Evolutionary conservation across 768 basidiomycete species (phyloP).

Genomic region (Hericium alpestre): DNA sequence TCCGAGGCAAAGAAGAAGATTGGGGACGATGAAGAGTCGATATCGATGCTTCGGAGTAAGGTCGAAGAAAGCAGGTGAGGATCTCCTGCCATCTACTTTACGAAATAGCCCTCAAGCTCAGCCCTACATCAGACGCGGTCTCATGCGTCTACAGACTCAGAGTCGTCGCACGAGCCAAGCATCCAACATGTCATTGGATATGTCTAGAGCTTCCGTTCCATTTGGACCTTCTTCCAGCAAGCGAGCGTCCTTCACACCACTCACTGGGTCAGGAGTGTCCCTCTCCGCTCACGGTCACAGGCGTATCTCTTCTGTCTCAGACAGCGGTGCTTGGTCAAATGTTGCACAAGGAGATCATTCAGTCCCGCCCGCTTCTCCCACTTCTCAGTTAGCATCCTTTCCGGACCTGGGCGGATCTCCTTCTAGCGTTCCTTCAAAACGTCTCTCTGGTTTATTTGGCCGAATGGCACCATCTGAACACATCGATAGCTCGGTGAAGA

Average conservation of each 20-base stretch:
- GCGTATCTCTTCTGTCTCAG: constrained; percentile 68
- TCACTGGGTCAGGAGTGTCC: constrained; percentile 43
- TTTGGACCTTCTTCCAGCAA: constrained; percentile 45
- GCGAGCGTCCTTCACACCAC: constrained; percentile 65
- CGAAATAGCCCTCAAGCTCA: not conserved
- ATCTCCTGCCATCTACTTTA: not conserved
- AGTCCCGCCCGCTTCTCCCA: constrained; percentile 20
- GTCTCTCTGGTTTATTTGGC: constrained; percentile 46
- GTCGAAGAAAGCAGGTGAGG: constrained; percentile 79
- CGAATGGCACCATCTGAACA: constrained; percentile 35
- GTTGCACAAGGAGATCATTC: constrained; percentile 18
- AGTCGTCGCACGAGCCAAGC: constrained; percentile 51
- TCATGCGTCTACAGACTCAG: constrained; percentile 81
- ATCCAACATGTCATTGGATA: constrained; percentile 38
- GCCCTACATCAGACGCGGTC: constrained; percentile 46
- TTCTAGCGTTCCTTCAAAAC: constrained; percentile 19
- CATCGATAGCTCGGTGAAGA: constrained; percentile 13
- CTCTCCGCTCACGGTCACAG: constrained; percentile 39
- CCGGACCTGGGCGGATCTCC: constrained; percentile 17
- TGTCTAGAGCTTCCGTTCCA: constrained; percentile 36
- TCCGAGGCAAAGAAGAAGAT: constrained; percentile 18
- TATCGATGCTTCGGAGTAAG: constrained; percentile 64
- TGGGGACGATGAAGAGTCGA: constrained; percentile 70
- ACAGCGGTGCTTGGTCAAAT: constrained; percentile 30
- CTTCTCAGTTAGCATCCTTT: constrained; percentile 4